Conservation (phyloP, 768 basidiomycete species). For the Leccinum obscurum region DNA sequence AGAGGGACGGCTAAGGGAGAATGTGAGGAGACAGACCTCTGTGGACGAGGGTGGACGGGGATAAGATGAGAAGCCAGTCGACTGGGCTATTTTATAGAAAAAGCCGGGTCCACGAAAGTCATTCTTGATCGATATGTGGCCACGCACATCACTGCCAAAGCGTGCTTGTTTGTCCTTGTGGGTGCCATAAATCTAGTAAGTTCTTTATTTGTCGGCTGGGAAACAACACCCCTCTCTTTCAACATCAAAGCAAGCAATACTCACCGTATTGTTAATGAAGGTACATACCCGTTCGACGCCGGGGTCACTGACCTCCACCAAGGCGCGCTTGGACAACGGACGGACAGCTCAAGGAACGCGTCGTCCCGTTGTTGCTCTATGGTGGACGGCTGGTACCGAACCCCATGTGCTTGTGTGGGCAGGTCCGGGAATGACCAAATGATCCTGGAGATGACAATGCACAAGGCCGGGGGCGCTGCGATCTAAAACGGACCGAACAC, state of each 20-base stretch:
- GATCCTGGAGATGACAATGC: neutral
- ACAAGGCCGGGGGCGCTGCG: neutral
- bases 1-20: neutral
- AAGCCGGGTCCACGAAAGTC: constrained; percentile 28
- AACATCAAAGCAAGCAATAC: constrained; percentile 7
- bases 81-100: constrained; percentile 25
- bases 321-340: neutral
- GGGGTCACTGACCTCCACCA: neutral
- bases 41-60: neutral
- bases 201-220: constrained; percentile 34
- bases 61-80: neutral
- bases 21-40: constrained; percentile 6
- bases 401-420: neutral
- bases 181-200: constrained; percentile 30
- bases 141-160: constrained; percentile 29
- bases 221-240: constrained; percentile 17
- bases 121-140: constrained; percentile 35
- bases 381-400: constrained; percentile 2
- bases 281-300: neutral
- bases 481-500: neutral
- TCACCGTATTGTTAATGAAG: neutral
- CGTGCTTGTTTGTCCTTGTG: constrained; percentile 49
- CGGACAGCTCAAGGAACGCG: neutral
- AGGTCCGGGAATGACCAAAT: neutral
- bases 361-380: constrained; percentile 7